A percentile compares a stretch with the other conserved stretches of the same genome.
These are phyloP conservation scores for Salix koriyanagi DNA, from an alignment of 345 rosid genomes.

Conservation along the genomic window DNA sequence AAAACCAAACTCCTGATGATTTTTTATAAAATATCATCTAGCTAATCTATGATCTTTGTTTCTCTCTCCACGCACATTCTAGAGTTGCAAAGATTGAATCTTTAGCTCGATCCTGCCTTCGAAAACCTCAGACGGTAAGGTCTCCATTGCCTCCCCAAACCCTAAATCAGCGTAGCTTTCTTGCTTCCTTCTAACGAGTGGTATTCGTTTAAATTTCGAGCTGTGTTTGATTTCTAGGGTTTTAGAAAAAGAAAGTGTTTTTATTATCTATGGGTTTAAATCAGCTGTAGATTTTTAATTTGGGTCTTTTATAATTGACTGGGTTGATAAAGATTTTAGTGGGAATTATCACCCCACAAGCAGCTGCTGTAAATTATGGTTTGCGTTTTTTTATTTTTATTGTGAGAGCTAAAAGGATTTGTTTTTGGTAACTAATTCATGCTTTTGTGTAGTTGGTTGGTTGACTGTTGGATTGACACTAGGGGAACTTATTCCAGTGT, in stretches of 20 bases:
- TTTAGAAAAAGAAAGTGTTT: not conserved
- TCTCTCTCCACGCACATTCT: not conserved
- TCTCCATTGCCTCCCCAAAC: not conserved
- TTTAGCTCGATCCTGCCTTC: not conserved
- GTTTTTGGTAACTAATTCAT: not conserved
- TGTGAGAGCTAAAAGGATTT: not conserved
- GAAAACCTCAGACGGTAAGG: not conserved
- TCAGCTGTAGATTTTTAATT: not conserved
- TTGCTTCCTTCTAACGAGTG: not conserved
- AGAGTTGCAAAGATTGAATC: not conserved
- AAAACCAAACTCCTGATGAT: not conserved
- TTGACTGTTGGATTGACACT: not conserved
- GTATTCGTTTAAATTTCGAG: not conserved
- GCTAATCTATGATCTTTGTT: not conserved
- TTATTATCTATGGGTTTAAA: not conserved
- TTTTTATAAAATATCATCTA: not conserved
- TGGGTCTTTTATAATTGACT: not conserved
- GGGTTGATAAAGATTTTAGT: not conserved
- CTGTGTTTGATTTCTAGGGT: not conserved
- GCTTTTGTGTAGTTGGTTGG: not conserved
- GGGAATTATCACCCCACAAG: not conserved
- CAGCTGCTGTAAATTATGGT: too few relatives aligned
- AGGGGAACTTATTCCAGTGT: not conserved
- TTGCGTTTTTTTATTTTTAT: not conserved
- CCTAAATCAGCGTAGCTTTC: not conserved